Base-by-base conservation (phyloP, 208 protist genomes). In the Crithidia thermophila region DNA sequence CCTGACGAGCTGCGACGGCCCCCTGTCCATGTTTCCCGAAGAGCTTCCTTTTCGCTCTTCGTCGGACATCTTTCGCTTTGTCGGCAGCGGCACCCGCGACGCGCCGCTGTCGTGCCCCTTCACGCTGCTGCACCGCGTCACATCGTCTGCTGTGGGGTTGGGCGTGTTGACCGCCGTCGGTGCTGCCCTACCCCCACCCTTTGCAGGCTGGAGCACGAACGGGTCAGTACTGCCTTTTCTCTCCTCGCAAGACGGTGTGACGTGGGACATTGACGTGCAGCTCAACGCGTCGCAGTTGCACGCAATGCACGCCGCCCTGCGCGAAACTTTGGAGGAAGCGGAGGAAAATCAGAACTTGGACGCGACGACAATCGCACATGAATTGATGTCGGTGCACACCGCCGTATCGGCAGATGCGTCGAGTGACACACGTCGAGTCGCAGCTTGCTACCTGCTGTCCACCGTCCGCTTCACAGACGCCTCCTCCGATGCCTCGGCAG, bases 281-380 rank as follows among this genome's bases (percentile, higher is more conserved):
- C 53, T 75, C 1, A 75, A 75, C 36, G 68, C 68, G 14, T 64
- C 60, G 34, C 52, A 57, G 60, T 30, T 75, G 60, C 63, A 64
- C 51, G 52, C 40, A 20, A 56, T 75, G 59, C 68, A 75, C 68
- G 33, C 18, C 13, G 49, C 68, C 10, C 52, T 64, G 45, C 47
- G 60, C 16, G n/a, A 18, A 8, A 34, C 33, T 13, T 30, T 40
- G 45, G 23, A 40, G 33, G 34, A 40, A 13, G 50, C 66, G 51
- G 18, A 36, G 25, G 3, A 7, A 3, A 14, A 47, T 4, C n/a
- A 8, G 3, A 8, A 36, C 16, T 18, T 46, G 20, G 47, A n/a
- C 16, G 30, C 43, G 36, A 67, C 60, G 16, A 47, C 60, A 14
- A 42, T 68, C 23, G 68, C 51, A 14, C 68, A 75, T 36, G 60